phyloP scores from a whole-genome alignment of 2,329 filamentous ascomycete genomes.

The Lasiodiplodia theobromae region DNA sequence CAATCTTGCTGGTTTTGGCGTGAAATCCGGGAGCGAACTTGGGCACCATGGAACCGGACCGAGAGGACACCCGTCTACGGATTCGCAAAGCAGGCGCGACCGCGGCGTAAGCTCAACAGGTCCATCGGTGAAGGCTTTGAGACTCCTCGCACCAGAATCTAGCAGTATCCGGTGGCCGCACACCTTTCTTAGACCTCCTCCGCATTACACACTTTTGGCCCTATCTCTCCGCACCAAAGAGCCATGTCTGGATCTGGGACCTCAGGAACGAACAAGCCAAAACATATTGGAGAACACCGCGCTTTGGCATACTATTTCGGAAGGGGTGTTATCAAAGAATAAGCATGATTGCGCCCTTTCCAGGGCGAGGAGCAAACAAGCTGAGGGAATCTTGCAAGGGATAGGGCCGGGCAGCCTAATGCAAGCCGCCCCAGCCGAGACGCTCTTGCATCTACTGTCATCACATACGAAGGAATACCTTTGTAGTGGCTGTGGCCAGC shows the following conservation, averaged over 20 bases:
- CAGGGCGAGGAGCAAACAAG: not conserved
- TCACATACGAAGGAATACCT: too few species aligned
- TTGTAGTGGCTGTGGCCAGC: too few species aligned
- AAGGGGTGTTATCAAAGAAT: not conserved
- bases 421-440: too few species aligned
- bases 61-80: too few species aligned
- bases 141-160: too few species aligned
- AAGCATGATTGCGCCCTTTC: not conserved
- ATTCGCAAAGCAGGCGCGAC: not conserved
- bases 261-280: not conserved
- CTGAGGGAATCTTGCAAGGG: not conserved
- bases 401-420: not conserved
- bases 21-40: not conserved
- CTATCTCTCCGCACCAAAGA: not conserved
- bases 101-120: not conserved
- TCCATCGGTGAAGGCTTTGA: not conserved
- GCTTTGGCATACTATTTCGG: not conserved
- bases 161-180: not conserved
- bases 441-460: too few species aligned
- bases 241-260: not conserved
- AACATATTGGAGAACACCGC: not conserved
- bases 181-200: not conserved
- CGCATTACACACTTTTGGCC: not conserved
- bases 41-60: not conserved
- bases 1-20: not conserved